Base-by-base conservation (phyloP, 192 early-diverging fungal genomes). In the Diversispora epigaea region DNA sequence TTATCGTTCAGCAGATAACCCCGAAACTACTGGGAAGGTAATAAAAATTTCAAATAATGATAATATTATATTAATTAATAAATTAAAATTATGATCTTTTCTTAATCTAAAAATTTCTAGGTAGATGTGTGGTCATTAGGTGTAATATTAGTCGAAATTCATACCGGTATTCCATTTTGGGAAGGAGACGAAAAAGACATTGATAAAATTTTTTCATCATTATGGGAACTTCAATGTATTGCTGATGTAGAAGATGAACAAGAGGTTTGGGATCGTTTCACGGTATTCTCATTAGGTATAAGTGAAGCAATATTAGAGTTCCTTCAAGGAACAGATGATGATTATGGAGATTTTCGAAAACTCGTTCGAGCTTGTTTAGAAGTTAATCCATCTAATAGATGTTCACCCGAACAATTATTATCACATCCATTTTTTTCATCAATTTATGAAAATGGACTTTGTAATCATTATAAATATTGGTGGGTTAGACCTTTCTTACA, bases 41-140 rank as follows among this genome's bases (percentile, higher is more conserved):
- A 6, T 32, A 32, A 32, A 32, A 32, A 1, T 32, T 32, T 32
- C 25, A 32, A 32, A 32, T 32, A 32, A 32, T 32, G 25, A 32
- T 32, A 32, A 32, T 32, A 32, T 32, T 32, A 1, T 32, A 32
- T 32, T 2, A 32, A 32, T 32, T 32, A 32, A 32, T 32, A 32
- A 32, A 1, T 32, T 2, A 0, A 32, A 32, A 1, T 32, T 32
- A 1, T 32, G 25, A 32, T 32, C 25, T 32, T 32, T 32, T 32
- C 4, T 17, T 60, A 60, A 44, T 46, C 14, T 54, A 5, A 17
- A 41, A n/a, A 44, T 39, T 21, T 43, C 3, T 74, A 86, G 85
- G 80, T 78, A 17, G 88, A 89, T 73, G 45, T 86, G 12, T 90
- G 89, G 89, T 80, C 86, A 1, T 21, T 88, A 4, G 89, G 86